phyloP scores from a whole-genome alignment of 2,329 filamentous ascomycete genomes.

The Sarocladium oryzae region DNA sequence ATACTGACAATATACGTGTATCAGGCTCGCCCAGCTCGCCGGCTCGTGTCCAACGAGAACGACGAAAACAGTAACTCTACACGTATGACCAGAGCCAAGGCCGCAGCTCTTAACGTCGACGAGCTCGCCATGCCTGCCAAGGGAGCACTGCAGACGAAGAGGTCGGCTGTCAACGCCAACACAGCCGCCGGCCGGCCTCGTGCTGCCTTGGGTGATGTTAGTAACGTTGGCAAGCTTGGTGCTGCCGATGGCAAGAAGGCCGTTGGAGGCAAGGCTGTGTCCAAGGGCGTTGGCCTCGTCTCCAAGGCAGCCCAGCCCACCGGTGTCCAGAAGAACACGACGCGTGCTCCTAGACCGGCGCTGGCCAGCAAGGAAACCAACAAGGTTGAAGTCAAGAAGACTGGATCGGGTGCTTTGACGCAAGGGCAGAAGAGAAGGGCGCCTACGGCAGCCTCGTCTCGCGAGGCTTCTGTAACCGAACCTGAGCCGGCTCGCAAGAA shows the following conservation, averaged over 20 bases:
- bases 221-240: conserved; percentile 83
- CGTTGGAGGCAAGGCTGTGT: conserved; percentile 29
- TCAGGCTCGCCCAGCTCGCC: conserved; percentile 65
- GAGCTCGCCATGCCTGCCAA: conserved; percentile 51
- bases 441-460: conserved; percentile 35
- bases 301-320: conserved; percentile 77
- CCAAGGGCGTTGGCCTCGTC: conserved; percentile 56
- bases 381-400: conserved; percentile 65
- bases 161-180: conserved; percentile 45
- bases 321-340: conserved; percentile 66
- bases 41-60: conserved; percentile 83
- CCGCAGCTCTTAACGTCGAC: conserved; percentile 64
- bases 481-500: conserved; percentile 13
- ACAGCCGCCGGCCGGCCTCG: conserved; percentile 59
- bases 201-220: conserved; percentile 84
- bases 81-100: conserved; percentile 89
- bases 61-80: conserved; percentile 80
- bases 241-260: conserved; percentile 69
- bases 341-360: conserved; percentile 53
- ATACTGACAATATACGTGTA: conserved; percentile 3
- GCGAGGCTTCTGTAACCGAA: conserved; percentile 38
- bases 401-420: conserved; percentile 57
- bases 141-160: conserved; percentile 66
- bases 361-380: conserved; percentile 62
- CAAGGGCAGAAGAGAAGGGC: conserved; percentile 56